A percentile compares a stretch with the other conserved stretches of the same genome.
Conservation (phyloP, 1,139 yeast species). For the Blastobotrys arbuscula region DNA sequence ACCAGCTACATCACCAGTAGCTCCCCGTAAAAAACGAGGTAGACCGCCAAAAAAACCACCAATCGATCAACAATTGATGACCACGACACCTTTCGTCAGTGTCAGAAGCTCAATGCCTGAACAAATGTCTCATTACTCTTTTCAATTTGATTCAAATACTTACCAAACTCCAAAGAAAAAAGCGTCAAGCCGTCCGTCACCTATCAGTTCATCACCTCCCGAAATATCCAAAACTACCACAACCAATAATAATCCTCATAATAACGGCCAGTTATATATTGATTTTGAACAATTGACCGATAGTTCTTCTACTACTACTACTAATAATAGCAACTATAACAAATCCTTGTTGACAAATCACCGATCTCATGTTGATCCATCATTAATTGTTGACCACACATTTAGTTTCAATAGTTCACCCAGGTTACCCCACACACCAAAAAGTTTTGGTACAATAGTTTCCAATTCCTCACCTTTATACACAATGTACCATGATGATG, state of each 20-base stretch:
- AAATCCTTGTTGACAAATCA: not conserved
- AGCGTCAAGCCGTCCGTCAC: not conserved
- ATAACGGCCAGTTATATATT: too few relatives aligned
- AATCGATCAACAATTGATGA: conserved; percentile 25
- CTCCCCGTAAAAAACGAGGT: conserved; percentile 19
- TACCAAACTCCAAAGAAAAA: not conserved
- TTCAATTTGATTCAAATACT: conserved; percentile 11
- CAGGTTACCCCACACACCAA: not conserved
- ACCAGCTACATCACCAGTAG: conserved; percentile 2
- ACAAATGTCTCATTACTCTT: conserved; percentile 13
- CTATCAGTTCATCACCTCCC: not conserved
- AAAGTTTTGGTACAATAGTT: not conserved
- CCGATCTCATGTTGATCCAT: not conserved
- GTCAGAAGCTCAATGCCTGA: conserved; percentile 12
- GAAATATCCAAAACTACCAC: not conserved
- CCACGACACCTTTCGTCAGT: conserved; percentile 21
- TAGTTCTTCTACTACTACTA: not conserved
- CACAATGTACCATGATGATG: not conserved
- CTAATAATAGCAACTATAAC: not conserved
- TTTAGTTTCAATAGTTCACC: not conserved
- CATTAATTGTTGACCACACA: not conserved
- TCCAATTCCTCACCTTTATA: not conserved
- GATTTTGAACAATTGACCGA: not conserved
- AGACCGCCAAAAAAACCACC: conserved; percentile 26
- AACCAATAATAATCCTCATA: too few relatives aligned